Base-by-base conservation (phyloP, 331 rosid species). In the Quercus lobata region DNA sequence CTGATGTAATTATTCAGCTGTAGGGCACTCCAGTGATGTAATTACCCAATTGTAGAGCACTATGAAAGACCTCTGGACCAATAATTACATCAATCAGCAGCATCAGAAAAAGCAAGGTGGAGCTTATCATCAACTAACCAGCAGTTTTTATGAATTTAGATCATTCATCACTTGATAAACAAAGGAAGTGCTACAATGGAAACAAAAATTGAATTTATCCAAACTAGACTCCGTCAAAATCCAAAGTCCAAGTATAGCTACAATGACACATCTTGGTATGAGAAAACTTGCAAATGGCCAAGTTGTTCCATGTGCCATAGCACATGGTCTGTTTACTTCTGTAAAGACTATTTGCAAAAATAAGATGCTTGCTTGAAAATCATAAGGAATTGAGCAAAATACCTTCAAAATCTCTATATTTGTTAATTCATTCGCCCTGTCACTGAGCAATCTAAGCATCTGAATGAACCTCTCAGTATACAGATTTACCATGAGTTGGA, bases 401-500 rank as follows among this genome's bases (percentile, higher is more conserved):
- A 95, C 98, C 99, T 93, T 93, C 69, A 95, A 83, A 84, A 91
- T 95, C 91, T 95, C 99, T 54, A 95, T 91, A 79, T 95, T 93
- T 25, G 99, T 93, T 81, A 95, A 80, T 19, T 91, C 90, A 79
- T 87, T 91, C 14, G 99, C 94, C 80, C 97, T 90, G 85, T 95
- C 99, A 56, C 97, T 93, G 24, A 95, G 93, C 83, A 95, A 82
- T 89, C 99, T 91, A 71, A 95, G 98, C 97, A 95, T 91, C 91
- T 95, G 99, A 88, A 86, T 94, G 75, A 95, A 95, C 85, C 99
- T 89, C 88, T 95, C 99, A 1, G 98, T 93, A 81, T 95, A 95
- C 81, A 95, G 89, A 81, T 95, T 95, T 84, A 95, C 99, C 98
- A 93, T 88, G 75, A 95, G 89, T 82, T 95, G 99, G 87, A 91